A percentile compares a stretch with the other conserved stretches of the same genome.
Conservation (phyloP, 2,329 filamentous ascomycete genomes). For the Penicillium fuscoglaucum region DNA sequence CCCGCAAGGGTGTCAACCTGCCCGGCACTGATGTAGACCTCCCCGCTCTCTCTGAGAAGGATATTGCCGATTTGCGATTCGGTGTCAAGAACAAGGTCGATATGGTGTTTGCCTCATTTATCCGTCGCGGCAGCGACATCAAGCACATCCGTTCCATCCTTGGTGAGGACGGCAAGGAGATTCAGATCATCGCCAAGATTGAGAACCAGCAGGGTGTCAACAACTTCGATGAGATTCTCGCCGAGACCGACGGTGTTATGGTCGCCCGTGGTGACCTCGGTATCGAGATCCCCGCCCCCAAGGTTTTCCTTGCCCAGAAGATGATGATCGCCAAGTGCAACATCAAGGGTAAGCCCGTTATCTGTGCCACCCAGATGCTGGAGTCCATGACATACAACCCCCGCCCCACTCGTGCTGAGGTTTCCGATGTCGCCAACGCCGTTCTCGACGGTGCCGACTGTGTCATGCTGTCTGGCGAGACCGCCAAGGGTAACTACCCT, state of each 20-base stretch:
- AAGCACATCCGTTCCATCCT: slow-evolving; percentile 86
- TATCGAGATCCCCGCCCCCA: slow-evolving; percentile 97
- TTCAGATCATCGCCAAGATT: slow-evolving; percentile 99
- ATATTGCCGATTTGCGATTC: slow-evolving; percentile 89
- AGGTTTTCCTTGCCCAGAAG: slow-evolving; percentile 99
- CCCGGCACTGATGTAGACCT: slow-evolving; percentile 99
- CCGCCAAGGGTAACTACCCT: slow-evolving; percentile 95
- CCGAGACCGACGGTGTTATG: slow-evolving; percentile 98
- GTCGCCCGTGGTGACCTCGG: slow-evolving; percentile 97
- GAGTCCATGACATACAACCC: slow-evolving; percentile 99
- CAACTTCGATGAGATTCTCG: slow-evolving; percentile 97
- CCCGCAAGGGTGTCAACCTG: slow-evolving; percentile 98
- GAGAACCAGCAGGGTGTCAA: slow-evolving; percentile 99
- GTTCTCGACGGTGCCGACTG: slow-evolving; percentile 98
- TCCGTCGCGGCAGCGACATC: slow-evolving; percentile 92
- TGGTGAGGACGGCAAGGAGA: slow-evolving; percentile 87
- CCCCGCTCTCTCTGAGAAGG: slow-evolving; percentile 95
- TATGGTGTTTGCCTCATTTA: slow-evolving; percentile 99
- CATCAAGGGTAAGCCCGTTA: slow-evolving; percentile 96
- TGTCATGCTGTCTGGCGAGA: slow-evolving; percentile 99
- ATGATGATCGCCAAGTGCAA: slow-evolving; percentile 99
- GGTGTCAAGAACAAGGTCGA: slow-evolving; percentile 98
- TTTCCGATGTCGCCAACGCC: slow-evolving; percentile 97
- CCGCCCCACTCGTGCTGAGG: slow-evolving; percentile 94
- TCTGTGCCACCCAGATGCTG: slow-evolving; percentile 99